Base-by-base conservation (phyloP, 2,329 filamentous ascomycete species). In the Aspergillus ruber region DNA sequence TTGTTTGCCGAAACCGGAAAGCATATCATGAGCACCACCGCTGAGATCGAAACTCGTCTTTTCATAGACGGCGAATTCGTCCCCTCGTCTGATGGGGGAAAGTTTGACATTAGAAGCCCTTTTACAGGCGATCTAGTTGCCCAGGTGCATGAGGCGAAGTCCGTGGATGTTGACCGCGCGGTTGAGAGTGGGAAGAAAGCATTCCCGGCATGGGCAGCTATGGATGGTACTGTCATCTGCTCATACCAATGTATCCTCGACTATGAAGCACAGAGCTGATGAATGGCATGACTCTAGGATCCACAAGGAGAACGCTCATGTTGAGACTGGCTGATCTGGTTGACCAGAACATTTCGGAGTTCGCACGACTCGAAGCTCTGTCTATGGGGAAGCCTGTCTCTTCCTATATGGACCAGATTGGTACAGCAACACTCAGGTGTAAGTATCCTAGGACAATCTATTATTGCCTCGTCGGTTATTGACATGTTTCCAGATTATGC, bases 361-460 rank as follows among this genome's bases (percentile, higher is more conserved):
- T 68, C 3, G 61, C 64, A 5, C 44, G 57, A 15, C 51, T 69
- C 1, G 65, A 69, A 42, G 64, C 66, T 2, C 47, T 63, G 4
- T 65, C 60, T 2, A 67, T 65, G 60, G 66, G 65, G 3, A 54
- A 55, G 8, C 65, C 64, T 0, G 55, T 66, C 13, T 51, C 58
- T 10, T 27, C 8, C 25, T 27, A 39, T 5, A 36, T 17, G 13
- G 12, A n/a, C 33, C 36, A 20, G 15, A 39, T 39, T 4, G 9
- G n/a, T 39, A 36, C 33, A 6, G 33, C 13, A 36, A 36, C 15
- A 36, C 33, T 36, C 15, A n/a, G 33, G 13, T 36, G 33, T 36
- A n/a, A n/a, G 33, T 36, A 17, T 6, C 15, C 13, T 12, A n/a
- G 32, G 32, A 4, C 10, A 33, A 33, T 12, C 3, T 12, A 33